Evolutionary conservation across 257 asterid species (phyloP).

Genomic region (Haberlea rhodopensis): DNA sequence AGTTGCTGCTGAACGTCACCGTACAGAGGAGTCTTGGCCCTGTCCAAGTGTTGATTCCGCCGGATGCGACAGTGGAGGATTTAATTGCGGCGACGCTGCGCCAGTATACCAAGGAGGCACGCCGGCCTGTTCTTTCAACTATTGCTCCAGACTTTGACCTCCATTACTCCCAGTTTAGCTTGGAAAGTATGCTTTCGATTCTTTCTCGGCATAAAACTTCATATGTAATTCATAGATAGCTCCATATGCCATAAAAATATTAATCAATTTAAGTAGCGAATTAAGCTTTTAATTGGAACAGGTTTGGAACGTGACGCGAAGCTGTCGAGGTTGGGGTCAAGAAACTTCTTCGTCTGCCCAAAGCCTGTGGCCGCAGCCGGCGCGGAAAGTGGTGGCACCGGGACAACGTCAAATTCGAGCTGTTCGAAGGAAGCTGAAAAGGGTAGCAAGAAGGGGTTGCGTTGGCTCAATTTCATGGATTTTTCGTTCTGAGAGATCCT

Average conservation of each 20-base stretch:
- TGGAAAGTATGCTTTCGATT: slow-evolving; percentile 56
- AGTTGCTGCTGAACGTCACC: slow-evolving; percentile 70
- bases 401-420: slow-evolving; percentile 30
- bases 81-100: slow-evolving; percentile 61
- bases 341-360: slow-evolving; percentile 74
- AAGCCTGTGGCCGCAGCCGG: neutral
- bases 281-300: neutral
- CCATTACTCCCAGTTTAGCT: slow-evolving; percentile 89
- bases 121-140: slow-evolving; percentile 47
- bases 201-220: neutral
- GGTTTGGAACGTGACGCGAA: slow-evolving; percentile 70
- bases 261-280: neutral
- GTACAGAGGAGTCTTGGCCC: slow-evolving; percentile 82
- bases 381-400: slow-evolving; percentile 17
- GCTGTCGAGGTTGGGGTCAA: slow-evolving; percentile 62
- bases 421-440: slow-evolving; percentile 62
- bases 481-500: slow-evolving; percentile 38
- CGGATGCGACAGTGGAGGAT: slow-evolving; percentile 71
- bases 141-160: slow-evolving; percentile 55
- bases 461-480: slow-evolving; percentile 68
- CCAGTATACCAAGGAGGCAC: slow-evolving; percentile 68
- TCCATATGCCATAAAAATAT: too few species aligned
- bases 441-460: slow-evolving; percentile 26
- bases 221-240: too few species aligned
- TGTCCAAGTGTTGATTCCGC: slow-evolving; percentile 63